Percentiles rank a stretch among this genome's conserved stretches.
Evolutionary conservation across 768 basidiomycete genomes (phyloP).

Genomic region (Rhizopogon rudus): DNA sequence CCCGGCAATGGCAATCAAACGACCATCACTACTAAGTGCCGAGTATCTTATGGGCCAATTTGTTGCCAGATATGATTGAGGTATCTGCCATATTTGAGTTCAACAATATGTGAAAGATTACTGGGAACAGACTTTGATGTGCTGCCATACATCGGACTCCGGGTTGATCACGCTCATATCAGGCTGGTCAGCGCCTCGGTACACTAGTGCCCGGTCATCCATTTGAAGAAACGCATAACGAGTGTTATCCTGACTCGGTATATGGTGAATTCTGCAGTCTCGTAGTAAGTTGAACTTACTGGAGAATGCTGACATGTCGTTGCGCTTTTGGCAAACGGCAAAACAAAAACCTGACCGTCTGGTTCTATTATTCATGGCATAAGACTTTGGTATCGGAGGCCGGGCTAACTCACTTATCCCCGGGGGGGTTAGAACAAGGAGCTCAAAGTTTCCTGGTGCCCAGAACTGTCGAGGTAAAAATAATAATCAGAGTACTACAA

Average conservation of each 20-base stretch:
- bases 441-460: slow-evolving; percentile 89
- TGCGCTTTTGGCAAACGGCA: slow-evolving; percentile 95
- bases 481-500: slow-evolving; percentile 2
- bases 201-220: slow-evolving; percentile 91
- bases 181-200: slow-evolving; percentile 94
- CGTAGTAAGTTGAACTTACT: slow-evolving; percentile 37
- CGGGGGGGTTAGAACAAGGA: slow-evolving; percentile 65
- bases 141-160: slow-evolving; percentile 97
- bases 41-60: slow-evolving; percentile 97
- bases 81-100: slow-evolving; percentile 53
- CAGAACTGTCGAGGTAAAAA: slow-evolving; percentile 60
- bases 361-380: slow-evolving; percentile 33
- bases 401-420: slow-evolving; percentile 39
- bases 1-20: slow-evolving; percentile 90
- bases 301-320: slow-evolving; percentile 89
- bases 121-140: slow-evolving; percentile 64
- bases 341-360: slow-evolving; percentile 71
- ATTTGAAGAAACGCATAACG: slow-evolving; percentile 93
- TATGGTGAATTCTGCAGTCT: background rate
- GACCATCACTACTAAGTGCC: slow-evolving; percentile 84
- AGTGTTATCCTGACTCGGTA: slow-evolving; percentile 76
- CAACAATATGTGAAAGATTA: background rate
- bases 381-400: background rate
- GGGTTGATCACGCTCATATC: slow-evolving; percentile 98
- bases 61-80: slow-evolving; percentile 77